These are phyloP conservation scores for Hygrocybe punicea DNA, from an alignment of 768 basidiomycete genomes.

Conservation along the genomic window DNA sequence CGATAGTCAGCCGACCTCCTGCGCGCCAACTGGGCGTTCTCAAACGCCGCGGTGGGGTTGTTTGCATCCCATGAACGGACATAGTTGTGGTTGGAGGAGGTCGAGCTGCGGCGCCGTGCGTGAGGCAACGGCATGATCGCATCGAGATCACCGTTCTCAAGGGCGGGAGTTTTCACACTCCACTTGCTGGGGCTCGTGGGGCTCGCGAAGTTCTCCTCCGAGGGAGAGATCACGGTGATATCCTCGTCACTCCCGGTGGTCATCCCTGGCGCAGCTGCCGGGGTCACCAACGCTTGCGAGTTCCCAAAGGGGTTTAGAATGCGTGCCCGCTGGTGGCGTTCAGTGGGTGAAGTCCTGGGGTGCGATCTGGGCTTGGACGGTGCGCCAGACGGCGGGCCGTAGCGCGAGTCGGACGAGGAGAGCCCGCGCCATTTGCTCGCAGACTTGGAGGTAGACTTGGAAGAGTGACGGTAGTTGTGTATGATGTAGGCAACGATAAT, in stretches of 20 bases:
- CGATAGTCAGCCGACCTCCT: background rate
- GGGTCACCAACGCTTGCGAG: too few species aligned
- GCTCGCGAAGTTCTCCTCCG: background rate
- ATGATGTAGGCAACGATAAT: constrained; percentile 30
- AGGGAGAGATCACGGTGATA: background rate
- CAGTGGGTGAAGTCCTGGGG: background rate
- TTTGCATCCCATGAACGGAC: background rate
- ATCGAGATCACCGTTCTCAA: background rate
- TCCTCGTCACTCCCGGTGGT: background rate
- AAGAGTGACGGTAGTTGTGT: constrained; percentile 26
- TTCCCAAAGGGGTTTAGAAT: too few species aligned
- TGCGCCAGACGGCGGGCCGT: background rate
- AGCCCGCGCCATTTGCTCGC: constrained; percentile 30
- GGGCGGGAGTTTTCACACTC: background rate
- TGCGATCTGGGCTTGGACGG: background rate
- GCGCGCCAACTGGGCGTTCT: background rate
- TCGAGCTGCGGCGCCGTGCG: background rate
- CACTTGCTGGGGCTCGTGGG: background rate
- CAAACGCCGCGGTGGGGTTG: background rate
- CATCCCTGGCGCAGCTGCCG: background rate
- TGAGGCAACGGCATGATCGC: background rate
- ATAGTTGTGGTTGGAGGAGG: background rate
- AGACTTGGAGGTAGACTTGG: constrained; percentile 13
- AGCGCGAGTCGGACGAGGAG: background rate
- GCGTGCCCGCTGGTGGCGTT: background rate